Evolutionary conservation across 108 stramenopile species (phyloP).

Genomic region (Aurantiochytrium sp.): DNA sequence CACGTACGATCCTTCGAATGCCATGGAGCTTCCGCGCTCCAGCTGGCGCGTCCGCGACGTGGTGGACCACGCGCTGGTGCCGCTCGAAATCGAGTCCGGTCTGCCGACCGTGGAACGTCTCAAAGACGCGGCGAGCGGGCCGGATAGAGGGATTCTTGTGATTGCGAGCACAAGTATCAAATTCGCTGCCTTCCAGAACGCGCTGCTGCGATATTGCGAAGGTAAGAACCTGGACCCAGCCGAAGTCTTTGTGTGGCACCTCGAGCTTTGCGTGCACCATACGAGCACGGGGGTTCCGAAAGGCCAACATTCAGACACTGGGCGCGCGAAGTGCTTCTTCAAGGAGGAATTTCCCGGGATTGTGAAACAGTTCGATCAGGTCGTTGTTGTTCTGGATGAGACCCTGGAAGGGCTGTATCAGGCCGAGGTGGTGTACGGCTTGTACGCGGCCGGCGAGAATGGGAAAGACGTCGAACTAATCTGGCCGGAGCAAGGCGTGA

Average conservation of each 20-base stretch:
- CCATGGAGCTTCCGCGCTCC: neutral
- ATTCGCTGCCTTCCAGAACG: neutral
- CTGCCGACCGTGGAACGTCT: neutral
- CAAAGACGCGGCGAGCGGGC: neutral
- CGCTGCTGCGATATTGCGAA: neutral
- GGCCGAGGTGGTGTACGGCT: neutral
- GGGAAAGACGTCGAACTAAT: neutral
- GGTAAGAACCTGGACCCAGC: neutral
- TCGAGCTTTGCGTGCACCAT: neutral
- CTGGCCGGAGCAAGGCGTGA: neutral
- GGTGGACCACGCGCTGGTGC: neutral
- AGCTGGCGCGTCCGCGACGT: neutral
- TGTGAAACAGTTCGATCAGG: neutral
- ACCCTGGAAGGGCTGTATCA: neutral
- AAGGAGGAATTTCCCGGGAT: neutral
- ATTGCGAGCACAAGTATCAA: neutral
- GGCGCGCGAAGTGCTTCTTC: neutral
- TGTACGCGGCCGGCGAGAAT: neutral
- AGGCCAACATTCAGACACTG: neutral
- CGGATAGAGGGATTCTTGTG: neutral
- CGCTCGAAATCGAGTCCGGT: neutral
- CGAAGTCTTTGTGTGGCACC: neutral
- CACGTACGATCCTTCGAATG: neutral
- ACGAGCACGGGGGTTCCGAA: neutral
- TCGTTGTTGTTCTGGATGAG: neutral